Base-by-base conservation (phyloP, 495 filamentous ascomycete species). In the Penicillium turbatum region DNA sequence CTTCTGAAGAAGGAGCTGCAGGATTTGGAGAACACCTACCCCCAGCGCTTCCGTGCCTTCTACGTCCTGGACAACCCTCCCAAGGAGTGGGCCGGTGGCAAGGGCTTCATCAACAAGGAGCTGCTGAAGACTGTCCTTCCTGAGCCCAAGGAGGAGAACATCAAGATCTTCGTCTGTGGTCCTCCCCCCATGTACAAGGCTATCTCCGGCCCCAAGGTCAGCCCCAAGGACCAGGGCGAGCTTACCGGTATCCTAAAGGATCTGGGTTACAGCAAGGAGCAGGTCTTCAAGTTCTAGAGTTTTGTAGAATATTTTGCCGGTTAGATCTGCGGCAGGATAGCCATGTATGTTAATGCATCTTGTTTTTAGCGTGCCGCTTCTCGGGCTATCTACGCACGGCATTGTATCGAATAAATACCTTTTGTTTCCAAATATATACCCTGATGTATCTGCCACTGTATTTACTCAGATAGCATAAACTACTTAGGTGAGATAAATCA, bases 271-370 rank as follows among this genome's bases (percentile, higher is more conserved):
- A 79, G 63, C 51, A 79, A 89, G 74, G 93, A 97, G 40, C 95
- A 98, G 78, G 95, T 98, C 24, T 97, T 88, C 78, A 98, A 98
- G 80, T 98, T 98, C 70, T 98, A 88, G 63, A 71, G 37, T 19
- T 51, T 38, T 57, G 54, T 55, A 69, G 46, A 61, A 46, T 65
- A 60, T 43, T 49, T 34, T 48, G 26, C 38, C 29, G 27, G 37
- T 44, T 43, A 36, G n/a, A 53, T 16, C 17, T 30, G 41, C 17
- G 32, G 34, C 42, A 47, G n/a, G 29, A 49, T 19, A 15, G 43
- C 42, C 44, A 40, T 62, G 51, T 62, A 60, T 15, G 59, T 57
- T 59, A 41, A 56, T 57, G 55, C 57, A 48, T 66, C 38, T 51
- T 49, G 24, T 52, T 53, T 38, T 54, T 9, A 44, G 48, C 48